Base-by-base conservation (phyloP, 2,329 filamentous ascomycete genomes). In the Emericellopsis cladophorae region DNA sequence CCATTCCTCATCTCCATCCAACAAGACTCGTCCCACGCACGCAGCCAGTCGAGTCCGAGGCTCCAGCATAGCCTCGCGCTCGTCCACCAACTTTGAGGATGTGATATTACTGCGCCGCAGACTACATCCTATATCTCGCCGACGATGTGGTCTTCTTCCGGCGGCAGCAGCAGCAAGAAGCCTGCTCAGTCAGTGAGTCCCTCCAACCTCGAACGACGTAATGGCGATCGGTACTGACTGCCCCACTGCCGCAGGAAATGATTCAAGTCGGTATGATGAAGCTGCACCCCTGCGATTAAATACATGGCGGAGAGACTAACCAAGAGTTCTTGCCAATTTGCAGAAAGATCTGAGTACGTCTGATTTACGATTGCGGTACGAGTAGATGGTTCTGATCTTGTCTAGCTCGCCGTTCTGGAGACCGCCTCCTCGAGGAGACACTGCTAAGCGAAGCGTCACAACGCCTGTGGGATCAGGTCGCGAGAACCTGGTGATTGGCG, bases 341-440 rank as follows among this genome's bases (percentile, higher is more conserved):
- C 21, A 41, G 40, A 41, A 21, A 32, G 40, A 18, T 15, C 40
- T 31, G 40, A 41, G 40, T 41, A 41, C 4, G 40, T 37, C 5
- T 9, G 48, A 29, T 29, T 29, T 12, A 29, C 26, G 12, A 9
- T 29, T 29, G 18, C 12, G 26, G 26, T 29, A 4, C 18, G 5
- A 29, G 26, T 9, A 29, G 9, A 12, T 29, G 26, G 26, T 29
- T 12, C 26, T 29, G 26, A 29, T 29, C 26, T 9, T 29, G 12
- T 83, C 85, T 51, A 72, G 77, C 48, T 92, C 90, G 50, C 87
- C 90, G 5, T 96, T 98, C 65, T 96, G 90, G 90, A 62, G 62
- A 70, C 71, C 73, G 59, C 62, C 66, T 57, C 62, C 68, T 66
- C 63, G 75, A 44, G 59, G 75, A 44, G 59, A 63, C 54, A 12